Conservation (phyloP, 495 filamentous ascomycete genomes). For the Podospora fimiseda region DNA sequence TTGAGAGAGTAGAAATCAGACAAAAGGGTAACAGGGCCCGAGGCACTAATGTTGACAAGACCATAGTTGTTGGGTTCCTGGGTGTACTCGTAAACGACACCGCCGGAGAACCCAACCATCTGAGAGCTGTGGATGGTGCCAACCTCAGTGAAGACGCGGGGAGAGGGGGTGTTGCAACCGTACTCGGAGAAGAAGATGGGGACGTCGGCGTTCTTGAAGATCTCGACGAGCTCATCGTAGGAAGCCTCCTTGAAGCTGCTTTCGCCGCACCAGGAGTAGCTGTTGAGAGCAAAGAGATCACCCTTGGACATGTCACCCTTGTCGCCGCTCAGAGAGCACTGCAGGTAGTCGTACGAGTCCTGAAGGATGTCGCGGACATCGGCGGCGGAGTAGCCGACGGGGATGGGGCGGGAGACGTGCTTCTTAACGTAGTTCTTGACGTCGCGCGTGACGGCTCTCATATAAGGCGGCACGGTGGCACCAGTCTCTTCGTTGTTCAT, state of each 20-base stretch:
- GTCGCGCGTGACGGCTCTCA: conserved; percentile 78
- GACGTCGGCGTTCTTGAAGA: conserved; percentile 66
- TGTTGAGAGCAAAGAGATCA: conserved; percentile 92
- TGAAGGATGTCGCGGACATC: conserved; percentile 75
- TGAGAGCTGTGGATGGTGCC: conserved; percentile 67
- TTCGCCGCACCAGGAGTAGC: conserved; percentile 88
- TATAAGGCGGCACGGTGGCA: conserved; percentile 56
- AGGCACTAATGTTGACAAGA: conserved; percentile 61
- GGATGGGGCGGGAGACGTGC: conserved; percentile 35
- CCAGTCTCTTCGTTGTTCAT: conserved; percentile 62
- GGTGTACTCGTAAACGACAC: conserved; percentile 82
- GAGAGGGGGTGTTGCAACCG: conserved; percentile 78
- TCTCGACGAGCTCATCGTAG: conserved; percentile 64
- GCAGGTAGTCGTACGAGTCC: conserved; percentile 78
- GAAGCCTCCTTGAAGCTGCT: conserved; percentile 62
- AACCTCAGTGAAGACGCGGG: conserved; percentile 81
- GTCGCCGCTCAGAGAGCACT: conserved; percentile 65
- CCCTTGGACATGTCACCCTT: conserved; percentile 56
- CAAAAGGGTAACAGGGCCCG: conserved; percentile 57
- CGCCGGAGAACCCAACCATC: conserved; percentile 79
- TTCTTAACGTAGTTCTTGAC: conserved; percentile 68
- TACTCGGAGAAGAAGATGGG: conserved; percentile 97
- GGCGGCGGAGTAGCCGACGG: conserved; percentile 66
- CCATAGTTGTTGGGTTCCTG: conserved; percentile 70
- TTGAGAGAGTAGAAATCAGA: conserved; percentile 71